Evolutionary conservation across 139 green algal genomes (phyloP).

Genomic region (Coccomyxa sp.): DNA sequence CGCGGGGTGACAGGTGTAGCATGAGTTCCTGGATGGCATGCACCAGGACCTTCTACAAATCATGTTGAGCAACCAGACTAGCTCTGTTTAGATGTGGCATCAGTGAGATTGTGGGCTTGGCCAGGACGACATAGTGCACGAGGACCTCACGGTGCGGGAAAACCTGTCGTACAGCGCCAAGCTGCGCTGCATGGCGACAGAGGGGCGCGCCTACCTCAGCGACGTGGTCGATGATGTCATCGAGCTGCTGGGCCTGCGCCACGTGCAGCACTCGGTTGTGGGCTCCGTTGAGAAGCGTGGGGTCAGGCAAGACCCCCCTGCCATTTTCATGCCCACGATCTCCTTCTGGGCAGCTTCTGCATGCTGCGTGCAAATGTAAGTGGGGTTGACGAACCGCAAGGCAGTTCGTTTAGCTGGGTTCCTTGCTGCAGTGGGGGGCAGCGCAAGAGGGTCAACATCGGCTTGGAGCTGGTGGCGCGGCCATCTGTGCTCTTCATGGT

Average conservation of each 20-base stretch:
- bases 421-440: slow-evolving; percentile 54
- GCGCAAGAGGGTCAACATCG: slow-evolving; percentile 82
- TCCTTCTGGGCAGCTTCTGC: no score
- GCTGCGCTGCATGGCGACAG: slow-evolving; percentile 39
- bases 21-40: no score
- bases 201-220: slow-evolving; percentile 19
- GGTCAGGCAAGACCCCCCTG: slow-evolving; percentile 23
- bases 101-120: background rate
- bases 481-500: slow-evolving; percentile 57
- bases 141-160: slow-evolving; percentile 59
- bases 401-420: background rate
- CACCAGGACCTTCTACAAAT: no score
- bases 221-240: slow-evolving; percentile 37
- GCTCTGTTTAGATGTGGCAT: no score
- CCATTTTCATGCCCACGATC: background rate
- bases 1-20: no score
- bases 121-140: slow-evolving; percentile 58
- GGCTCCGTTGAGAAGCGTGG: slow-evolving; percentile 47
- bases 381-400: no score
- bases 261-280: slow-evolving; percentile 47
- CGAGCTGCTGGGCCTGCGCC: slow-evolving; percentile 19
- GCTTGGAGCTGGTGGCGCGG: slow-evolving; percentile 61
- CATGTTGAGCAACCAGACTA: no score
- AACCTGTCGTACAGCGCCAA: slow-evolving; percentile 66
- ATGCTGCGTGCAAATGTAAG: no score